Evolutionary conservation across 2,329 filamentous ascomycete species (phyloP), one percentile per base, ranked within the genome.

Genomic region (Paecilomyces fulvus): DNA sequence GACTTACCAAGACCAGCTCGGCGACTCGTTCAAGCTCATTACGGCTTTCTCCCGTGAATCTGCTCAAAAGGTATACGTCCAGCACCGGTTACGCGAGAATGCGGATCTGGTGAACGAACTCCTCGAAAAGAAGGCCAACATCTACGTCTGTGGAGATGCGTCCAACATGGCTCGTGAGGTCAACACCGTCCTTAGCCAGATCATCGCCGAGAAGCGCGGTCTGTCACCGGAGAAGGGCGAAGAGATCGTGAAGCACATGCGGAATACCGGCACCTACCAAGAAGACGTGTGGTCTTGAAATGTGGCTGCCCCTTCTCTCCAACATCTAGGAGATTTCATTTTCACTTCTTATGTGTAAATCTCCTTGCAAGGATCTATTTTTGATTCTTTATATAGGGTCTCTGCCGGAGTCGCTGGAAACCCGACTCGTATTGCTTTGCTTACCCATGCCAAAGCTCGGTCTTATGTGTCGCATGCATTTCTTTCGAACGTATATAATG

Each of bases 141-240:
- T 99, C 73, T 99, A 99, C 73, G 92, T 99, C 57, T 99, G 95
- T 67, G 94, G 94, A 76, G 94, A 99, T 70, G 95, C 95, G 0
- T 89, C 94, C 56, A 92, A 96, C 78, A 96, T 96, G 92, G 92
- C 92, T 51, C 86, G 92, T 57, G 92, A 95, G 72, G 91, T 96
- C 67, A 96, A 95, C 72, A 80, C 86, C 23, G 84, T 90, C n/a
- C 80, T 99, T 49, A 87, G 82, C 25, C 86, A 95, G 70, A 95
- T 97, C 68, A 86, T 99, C 64, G 81, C 91, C 25, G 85, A 92
- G 70, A 83, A 95, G 73, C 84, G 94, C 55, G 88, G 88, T 53
- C 81, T 97, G 57, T 80, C 90, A 1, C 87, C 92, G 67, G 80
- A 87, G 61, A 96, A 96, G 81, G 94, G 85, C 12, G 94, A 99